Conservation (phyloP, 345 rosid genomes). For the Populus nigra region DNA sequence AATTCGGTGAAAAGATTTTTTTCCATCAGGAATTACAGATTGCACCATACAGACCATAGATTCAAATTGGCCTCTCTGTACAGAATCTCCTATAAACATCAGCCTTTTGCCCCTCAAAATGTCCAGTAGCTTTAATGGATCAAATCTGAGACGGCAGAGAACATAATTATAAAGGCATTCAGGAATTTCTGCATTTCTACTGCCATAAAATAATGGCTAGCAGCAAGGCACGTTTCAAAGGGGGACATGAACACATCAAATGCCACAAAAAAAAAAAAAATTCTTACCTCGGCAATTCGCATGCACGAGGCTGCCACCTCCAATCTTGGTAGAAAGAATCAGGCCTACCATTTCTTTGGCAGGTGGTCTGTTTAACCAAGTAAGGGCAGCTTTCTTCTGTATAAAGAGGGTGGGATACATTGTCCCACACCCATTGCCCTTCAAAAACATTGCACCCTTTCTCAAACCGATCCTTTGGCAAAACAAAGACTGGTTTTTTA, state of each 20-base stretch:
- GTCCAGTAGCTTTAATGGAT: constrained; percentile 71
- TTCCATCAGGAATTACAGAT: constrained; percentile 65
- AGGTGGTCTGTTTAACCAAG: constrained; percentile 82
- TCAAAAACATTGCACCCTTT: constrained; percentile 69
- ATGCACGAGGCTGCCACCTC: constrained; percentile 81
- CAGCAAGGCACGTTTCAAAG: too few relatives aligned
- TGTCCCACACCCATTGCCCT: constrained; percentile 93
- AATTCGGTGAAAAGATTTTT: constrained; percentile 59
- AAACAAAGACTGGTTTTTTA: constrained; percentile 43
- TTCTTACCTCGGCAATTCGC: constrained; percentile 70
- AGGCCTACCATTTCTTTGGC: constrained; percentile 73
- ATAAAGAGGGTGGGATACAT: constrained; percentile 67
- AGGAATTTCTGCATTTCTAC: too few relatives aligned
- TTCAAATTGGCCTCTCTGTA: constrained; percentile 87
- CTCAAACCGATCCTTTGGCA: constrained; percentile 47
- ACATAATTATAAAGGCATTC: background rate
- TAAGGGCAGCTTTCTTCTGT: constrained; percentile 77
- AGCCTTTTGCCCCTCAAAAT: constrained; percentile 69
- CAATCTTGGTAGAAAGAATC: constrained; percentile 77
- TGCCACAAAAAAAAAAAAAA: background rate
- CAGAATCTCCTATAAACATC: constrained; percentile 92
- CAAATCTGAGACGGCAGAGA: constrained; percentile 50
- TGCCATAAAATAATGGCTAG: too few relatives aligned
- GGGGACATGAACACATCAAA: too few relatives aligned
- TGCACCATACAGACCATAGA: constrained; percentile 86